These are phyloP conservation scores for Daedaleopsis nitida DNA, from an alignment of 768 basidiomycete species.

Conservation along the genomic window DNA sequence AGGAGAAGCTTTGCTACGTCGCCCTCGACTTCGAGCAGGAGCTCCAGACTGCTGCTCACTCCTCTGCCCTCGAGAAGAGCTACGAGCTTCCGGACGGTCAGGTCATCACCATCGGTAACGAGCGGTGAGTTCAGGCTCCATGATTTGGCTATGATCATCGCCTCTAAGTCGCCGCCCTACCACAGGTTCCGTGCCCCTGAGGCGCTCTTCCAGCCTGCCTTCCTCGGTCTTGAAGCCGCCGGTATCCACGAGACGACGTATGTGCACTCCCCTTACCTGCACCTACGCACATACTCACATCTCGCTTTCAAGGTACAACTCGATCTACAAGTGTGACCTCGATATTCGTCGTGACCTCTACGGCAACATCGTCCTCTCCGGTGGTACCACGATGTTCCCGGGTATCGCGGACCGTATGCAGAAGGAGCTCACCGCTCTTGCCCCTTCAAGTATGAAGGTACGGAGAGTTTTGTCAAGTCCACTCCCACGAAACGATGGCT, in stretches of 20 bases:
- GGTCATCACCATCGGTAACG: constrained; percentile 81
- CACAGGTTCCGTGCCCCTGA: constrained; percentile 82
- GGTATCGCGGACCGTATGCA: constrained; percentile 72
- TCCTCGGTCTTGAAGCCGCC: constrained; percentile 76
- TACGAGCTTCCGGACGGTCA: constrained; percentile 74
- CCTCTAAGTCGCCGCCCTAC: constrained; percentile 35
- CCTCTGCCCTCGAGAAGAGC: constrained; percentile 67
- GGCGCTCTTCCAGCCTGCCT: constrained; percentile 90
- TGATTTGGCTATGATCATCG: background rate
- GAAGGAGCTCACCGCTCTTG: constrained; percentile 67
- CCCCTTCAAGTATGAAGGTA: constrained; percentile 68
- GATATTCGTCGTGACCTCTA: constrained; percentile 57
- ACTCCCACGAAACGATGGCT: constrained; percentile 1
- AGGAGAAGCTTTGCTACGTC: constrained; percentile 84
- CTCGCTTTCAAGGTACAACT: constrained; percentile 52
- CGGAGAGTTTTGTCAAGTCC: constrained; percentile 3
- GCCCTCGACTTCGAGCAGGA: constrained; percentile 76
- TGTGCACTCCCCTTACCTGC: constrained; percentile 12
- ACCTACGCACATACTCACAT: background rate
- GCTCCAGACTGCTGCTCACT: constrained; percentile 67
- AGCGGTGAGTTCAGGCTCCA: constrained; percentile 51
- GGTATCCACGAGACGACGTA: constrained; percentile 88
- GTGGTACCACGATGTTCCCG: constrained; percentile 64
- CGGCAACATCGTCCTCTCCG: constrained; percentile 64
- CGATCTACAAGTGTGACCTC: constrained; percentile 74